Evolutionary conservation across 352 stramenopile genomes (phyloP).

Genomic region (Plasmopara halstedii): DNA sequence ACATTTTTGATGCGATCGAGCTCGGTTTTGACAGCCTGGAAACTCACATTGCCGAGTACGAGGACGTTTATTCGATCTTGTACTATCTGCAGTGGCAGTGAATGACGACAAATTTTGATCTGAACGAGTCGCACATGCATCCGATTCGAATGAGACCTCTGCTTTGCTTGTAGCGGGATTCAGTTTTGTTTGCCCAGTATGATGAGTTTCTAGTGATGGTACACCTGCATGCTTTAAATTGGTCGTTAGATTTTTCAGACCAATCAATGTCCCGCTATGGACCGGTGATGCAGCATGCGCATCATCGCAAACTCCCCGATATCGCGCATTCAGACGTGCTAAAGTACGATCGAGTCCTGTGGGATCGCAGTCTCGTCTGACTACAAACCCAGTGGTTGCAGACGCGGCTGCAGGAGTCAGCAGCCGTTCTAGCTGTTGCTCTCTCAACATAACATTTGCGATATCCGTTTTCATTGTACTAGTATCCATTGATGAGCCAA

Average conservation of each 20-base stretch:
- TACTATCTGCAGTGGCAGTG: conserved; percentile 1
- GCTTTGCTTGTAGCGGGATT: background rate
- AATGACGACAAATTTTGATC: conserved; percentile 2
- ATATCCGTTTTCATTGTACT: conserved; percentile 31
- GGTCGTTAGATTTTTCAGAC: conserved; percentile 24
- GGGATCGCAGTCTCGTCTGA: conserved; percentile 27
- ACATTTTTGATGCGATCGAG: conserved; percentile 81
- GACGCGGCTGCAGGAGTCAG: conserved; percentile 9
- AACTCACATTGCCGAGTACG: conserved; percentile 63
- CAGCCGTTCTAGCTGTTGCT: conserved; percentile 39
- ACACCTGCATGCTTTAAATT: conserved; percentile 31
- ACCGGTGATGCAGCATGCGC: conserved; percentile 4
- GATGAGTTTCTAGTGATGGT: conserved; percentile 12
- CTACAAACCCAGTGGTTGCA: conserved; percentile 15
- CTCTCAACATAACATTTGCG: conserved; percentile 5
- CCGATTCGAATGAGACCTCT: background rate
- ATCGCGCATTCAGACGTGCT: conserved; percentile 7
- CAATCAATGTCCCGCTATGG: background rate
- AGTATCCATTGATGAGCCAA: conserved; percentile 14
- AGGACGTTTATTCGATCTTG: conserved; percentile 26
- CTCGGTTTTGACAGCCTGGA: conserved; percentile 67
- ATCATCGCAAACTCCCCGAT: conserved; percentile 11
- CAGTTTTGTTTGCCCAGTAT: conserved; percentile 9
- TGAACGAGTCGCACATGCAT: background rate
- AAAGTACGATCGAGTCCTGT: conserved; percentile 1